Conservation (phyloP, 2,329 filamentous ascomycete genomes). For the Aureobasidium namibiae region DNA sequence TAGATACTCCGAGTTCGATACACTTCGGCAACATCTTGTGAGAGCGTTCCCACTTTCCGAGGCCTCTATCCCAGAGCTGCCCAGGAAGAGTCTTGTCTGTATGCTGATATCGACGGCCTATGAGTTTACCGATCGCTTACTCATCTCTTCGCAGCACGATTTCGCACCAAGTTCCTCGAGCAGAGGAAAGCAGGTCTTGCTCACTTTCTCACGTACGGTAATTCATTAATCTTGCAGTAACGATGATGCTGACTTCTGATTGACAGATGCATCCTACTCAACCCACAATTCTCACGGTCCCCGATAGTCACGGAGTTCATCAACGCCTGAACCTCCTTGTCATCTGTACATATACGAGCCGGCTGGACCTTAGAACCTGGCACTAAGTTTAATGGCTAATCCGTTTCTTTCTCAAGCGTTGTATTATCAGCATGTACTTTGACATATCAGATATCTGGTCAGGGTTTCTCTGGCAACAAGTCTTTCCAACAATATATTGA, state of each 20-base stretch:
- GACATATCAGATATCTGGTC: background rate
- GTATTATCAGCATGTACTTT: background rate
- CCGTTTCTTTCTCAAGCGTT: too few relatives aligned
- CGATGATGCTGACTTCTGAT: background rate
- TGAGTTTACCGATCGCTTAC: background rate
- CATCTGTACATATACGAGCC: background rate
- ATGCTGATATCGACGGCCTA: slow-evolving; percentile 32
- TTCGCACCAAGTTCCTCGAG: slow-evolving; percentile 78
- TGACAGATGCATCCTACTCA: slow-evolving; percentile 76
- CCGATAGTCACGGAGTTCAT: slow-evolving; percentile 86
- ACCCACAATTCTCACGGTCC: slow-evolving; percentile 89
- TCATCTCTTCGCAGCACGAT: slow-evolving; percentile 42
- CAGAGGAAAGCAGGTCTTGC: slow-evolving; percentile 71
- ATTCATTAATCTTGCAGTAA: background rate
- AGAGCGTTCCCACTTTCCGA: slow-evolving; percentile 76
- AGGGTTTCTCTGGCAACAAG: background rate
- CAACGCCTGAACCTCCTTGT: background rate
- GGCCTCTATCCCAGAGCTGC: slow-evolving; percentile 79
- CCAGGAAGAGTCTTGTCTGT: slow-evolving; percentile 84
- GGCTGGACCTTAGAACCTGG: background rate
- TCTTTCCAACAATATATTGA: background rate
- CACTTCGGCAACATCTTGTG: slow-evolving; percentile 64
- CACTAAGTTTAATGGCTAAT: background rate
- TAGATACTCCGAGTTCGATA: slow-evolving; percentile 89
- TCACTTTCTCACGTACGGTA: slow-evolving; percentile 83